Percentiles rank a stretch among this genome's conserved stretches.
Conservation (phyloP, 768 basidiomycete genomes). For the Phaeolepiota aurea region DNA sequence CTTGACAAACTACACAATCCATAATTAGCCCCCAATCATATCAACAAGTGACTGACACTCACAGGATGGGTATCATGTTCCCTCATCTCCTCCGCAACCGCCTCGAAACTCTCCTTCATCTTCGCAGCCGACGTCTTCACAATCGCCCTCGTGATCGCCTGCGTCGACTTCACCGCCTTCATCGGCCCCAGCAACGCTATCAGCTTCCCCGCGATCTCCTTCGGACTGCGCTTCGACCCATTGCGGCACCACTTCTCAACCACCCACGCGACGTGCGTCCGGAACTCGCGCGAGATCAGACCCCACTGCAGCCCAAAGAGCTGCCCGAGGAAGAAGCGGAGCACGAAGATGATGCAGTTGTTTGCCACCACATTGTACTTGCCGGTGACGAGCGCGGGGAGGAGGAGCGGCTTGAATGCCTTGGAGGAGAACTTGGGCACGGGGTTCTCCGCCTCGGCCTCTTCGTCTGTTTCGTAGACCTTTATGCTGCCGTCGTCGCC, state of each 20-base stretch:
- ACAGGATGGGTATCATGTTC: background rate
- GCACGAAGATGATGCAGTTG: background rate
- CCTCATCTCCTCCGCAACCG: background rate
- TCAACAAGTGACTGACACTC: background rate
- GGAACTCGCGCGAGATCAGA: background rate
- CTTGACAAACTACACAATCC: background rate
- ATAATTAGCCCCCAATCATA: background rate
- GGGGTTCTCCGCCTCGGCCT: background rate
- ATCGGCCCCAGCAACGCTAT: background rate
- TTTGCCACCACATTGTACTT: background rate
- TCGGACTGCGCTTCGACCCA: background rate
- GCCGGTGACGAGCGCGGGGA: background rate
- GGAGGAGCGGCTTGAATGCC: background rate
- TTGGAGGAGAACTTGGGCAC: background rate
- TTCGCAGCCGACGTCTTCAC: background rate
- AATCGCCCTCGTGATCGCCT: background rate
- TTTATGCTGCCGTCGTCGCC: background rate
- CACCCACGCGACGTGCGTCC: background rate
- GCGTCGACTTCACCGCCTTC: background rate
- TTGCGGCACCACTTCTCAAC: background rate
- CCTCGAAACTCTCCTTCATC: background rate
- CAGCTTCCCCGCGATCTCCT: background rate
- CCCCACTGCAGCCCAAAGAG: background rate
- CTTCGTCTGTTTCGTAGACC: background rate
- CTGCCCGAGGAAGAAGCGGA: background rate